These are phyloP conservation scores for Ganoderma leucocontextum DNA, from an alignment of 1,284 basidiomycete species.

Conservation along the genomic window DNA sequence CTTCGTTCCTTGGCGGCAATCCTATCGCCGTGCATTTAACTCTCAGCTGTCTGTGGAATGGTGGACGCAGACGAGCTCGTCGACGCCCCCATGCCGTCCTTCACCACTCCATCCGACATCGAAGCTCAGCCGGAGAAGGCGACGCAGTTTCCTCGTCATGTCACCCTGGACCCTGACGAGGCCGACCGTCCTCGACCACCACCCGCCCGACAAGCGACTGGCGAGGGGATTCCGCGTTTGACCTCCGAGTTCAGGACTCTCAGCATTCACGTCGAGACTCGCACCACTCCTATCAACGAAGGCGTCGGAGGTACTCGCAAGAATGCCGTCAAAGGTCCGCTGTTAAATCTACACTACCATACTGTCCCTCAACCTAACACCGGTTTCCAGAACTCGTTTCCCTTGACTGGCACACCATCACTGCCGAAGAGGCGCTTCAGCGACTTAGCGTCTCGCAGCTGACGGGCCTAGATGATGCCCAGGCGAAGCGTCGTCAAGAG, in stretches of 20 bases:
- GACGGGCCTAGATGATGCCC: slow-evolving; percentile 52
- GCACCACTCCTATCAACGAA: slow-evolving; percentile 11
- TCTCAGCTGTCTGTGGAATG: not conserved
- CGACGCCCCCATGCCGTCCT: slow-evolving; percentile 12
- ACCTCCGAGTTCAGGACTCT: slow-evolving; percentile 38
- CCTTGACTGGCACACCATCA: slow-evolving; percentile 61
- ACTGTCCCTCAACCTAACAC: not conserved
- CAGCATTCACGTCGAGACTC: slow-evolving; percentile 35
- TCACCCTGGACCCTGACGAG: slow-evolving; percentile 22
- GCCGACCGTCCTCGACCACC: not conserved
- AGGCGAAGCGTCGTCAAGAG: slow-evolving; percentile 53
- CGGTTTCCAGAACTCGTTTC: slow-evolving; percentile 44
- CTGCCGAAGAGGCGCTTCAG: slow-evolving; percentile 49
- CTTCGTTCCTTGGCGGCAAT: slow-evolving; percentile 10
- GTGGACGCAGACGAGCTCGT: not conserved
- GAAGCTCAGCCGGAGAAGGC: slow-evolving; percentile 25
- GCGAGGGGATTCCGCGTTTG: slow-evolving; percentile 25
- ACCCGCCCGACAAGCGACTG: slow-evolving; percentile 3
- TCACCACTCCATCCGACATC: slow-evolving; percentile 15
- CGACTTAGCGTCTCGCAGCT: slow-evolving; percentile 51
- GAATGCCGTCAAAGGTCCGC: slow-evolving; percentile 36
- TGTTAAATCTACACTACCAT: not conserved
- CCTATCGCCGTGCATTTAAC: slow-evolving; percentile 2
- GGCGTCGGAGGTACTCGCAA: slow-evolving; percentile 15
- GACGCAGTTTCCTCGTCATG: slow-evolving; percentile 15